These are phyloP conservation scores for Pterocarpus macrocarpus DNA, from an alignment of 306 rosid species.

Conservation along the genomic window DNA sequence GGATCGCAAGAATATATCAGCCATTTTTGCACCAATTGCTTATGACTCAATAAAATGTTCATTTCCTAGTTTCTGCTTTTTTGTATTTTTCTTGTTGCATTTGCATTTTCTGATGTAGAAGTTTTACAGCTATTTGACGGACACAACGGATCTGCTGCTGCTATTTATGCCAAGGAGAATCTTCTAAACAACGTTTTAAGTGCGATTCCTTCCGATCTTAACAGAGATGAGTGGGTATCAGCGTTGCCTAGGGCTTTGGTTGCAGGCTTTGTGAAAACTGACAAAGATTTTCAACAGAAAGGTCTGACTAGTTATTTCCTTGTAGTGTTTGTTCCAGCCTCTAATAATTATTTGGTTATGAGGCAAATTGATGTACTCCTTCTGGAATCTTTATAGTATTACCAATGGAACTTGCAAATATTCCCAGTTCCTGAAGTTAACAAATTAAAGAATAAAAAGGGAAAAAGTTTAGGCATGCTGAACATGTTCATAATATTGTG, in stretches of 20 bases:
- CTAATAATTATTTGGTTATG: constrained; percentile 31
- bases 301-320: constrained; percentile 56
- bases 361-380: constrained; percentile 24
- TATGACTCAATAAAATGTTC: neutral
- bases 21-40: constrained; percentile 10
- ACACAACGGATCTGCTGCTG: constrained; percentile 99
- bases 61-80: constrained; percentile 13
- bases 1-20: constrained; percentile 12
- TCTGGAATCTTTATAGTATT: constrained; percentile 32
- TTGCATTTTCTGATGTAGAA: constrained; percentile 50
- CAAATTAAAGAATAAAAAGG: constrained; percentile 10
- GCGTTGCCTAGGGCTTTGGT: constrained; percentile 99
- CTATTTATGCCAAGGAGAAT: constrained; percentile 93
- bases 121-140: constrained; percentile 95
- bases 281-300: constrained; percentile 86
- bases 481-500: constrained; percentile 19
- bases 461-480: constrained; percentile 10
- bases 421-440: constrained; percentile 22
- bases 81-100: constrained; percentile 12
- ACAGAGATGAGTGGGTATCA: constrained; percentile 94
- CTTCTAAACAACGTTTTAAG: constrained; percentile 78
- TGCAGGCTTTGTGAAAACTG: constrained; percentile 98
- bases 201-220: constrained; percentile 92
- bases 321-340: constrained; percentile 21
- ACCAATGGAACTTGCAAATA: constrained; percentile 11